Conservation (phyloP, 352 stramenopile genomes). For the Thalassiosira mediterranea region DNA sequence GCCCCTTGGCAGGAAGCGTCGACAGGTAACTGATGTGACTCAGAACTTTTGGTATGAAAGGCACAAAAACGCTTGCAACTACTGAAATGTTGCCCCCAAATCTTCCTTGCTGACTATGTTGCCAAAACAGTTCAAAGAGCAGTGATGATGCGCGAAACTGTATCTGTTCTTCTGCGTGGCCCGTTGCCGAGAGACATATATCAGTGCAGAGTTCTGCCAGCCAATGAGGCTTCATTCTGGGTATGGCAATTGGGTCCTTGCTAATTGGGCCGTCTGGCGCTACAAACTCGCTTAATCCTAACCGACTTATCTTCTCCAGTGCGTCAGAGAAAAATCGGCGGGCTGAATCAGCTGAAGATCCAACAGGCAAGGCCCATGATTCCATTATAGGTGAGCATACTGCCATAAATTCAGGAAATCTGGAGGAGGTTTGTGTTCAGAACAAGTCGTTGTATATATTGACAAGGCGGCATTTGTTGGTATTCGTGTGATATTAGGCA, state of each 20-base stretch:
- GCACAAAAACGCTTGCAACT: conserved; percentile 78
- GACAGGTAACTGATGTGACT: conserved; percentile 72
- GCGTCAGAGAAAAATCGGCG: conserved; percentile 70
- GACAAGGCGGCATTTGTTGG: too few species aligned
- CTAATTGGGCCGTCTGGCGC: conserved; percentile 45
- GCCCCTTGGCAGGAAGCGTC: conserved; percentile 71
- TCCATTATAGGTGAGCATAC: conserved; percentile 80
- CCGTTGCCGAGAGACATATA: conserved; percentile 77
- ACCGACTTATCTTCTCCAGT: conserved; percentile 62
- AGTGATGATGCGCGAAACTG: conserved; percentile 76
- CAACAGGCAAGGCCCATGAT: conserved; percentile 57
- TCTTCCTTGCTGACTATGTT: conserved; percentile 66
- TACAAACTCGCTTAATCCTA: conserved; percentile 60
- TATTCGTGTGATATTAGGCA: too few species aligned
- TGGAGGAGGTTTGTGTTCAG: not conserved
- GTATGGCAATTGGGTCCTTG: conserved; percentile 54
- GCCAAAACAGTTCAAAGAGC: conserved; percentile 83
- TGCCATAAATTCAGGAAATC: conserved; percentile 78
- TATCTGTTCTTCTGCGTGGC: conserved; percentile 79
- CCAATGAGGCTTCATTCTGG: conserved; percentile 78
- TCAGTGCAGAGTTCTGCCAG: conserved; percentile 79
- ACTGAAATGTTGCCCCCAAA: conserved; percentile 65
- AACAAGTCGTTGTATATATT: not conserved
- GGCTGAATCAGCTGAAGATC: conserved; percentile 34
- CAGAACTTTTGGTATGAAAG: conserved; percentile 81